phyloP scores from a whole-genome alignment of 192 early-diverging fungal species.

The Lunasporangiospora selenospora region DNA sequence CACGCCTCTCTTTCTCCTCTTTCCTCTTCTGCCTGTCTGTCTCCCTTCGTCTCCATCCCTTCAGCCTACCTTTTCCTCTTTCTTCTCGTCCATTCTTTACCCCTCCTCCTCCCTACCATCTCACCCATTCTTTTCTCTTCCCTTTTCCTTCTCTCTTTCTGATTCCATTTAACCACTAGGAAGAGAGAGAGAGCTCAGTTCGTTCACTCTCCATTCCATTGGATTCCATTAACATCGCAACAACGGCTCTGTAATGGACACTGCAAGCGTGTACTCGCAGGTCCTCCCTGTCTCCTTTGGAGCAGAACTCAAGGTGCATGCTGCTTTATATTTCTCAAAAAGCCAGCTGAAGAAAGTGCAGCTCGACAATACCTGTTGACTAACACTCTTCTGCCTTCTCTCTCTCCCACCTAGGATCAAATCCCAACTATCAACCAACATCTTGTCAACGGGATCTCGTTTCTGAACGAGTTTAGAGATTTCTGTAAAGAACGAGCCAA shows the following conservation, averaged over 20 bases:
- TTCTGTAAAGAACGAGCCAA: constrained; percentile 73
- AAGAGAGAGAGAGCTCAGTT: no score
- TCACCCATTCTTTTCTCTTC: no score
- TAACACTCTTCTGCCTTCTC: background rate
- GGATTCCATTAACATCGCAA: no score
- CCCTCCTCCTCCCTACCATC: no score
- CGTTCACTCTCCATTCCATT: no score
- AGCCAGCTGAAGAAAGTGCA: background rate
- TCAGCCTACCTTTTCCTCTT: no score
- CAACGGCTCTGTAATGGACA: constrained; percentile 40
- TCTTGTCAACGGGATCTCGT: constrained; percentile 63
- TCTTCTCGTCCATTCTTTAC: no score
- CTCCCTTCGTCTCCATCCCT: no score
- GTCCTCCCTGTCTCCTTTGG: constrained; percentile 27
- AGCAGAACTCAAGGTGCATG: constrained; percentile 39
- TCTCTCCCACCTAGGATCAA: constrained; percentile 51
- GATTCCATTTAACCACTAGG: no score
- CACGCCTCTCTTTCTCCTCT: no score
- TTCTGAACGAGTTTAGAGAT: constrained; percentile 70
- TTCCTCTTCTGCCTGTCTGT: no score
- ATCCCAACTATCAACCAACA: constrained; percentile 57
- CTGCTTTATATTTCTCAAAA: background rate
- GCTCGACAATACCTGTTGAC: background rate
- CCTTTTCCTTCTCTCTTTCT: no score
- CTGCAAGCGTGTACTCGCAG: constrained; percentile 8